A percentile compares a stretch with the other conserved stretches of the same genome.
Conservation (phyloP, 495 filamentous ascomycete genomes). For the Podospora fimiseda region DNA sequence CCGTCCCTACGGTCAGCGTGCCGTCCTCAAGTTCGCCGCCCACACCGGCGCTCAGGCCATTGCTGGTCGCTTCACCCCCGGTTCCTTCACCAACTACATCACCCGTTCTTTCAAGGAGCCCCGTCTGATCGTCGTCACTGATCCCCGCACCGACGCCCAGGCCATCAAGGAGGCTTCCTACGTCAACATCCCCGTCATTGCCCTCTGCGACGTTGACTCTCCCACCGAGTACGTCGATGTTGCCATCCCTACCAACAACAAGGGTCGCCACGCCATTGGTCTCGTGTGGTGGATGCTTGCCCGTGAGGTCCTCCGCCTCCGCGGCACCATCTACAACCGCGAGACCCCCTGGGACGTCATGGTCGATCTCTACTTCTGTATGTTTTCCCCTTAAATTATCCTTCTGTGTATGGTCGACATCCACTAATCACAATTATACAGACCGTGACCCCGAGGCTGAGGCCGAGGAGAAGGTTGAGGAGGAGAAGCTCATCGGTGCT, state of each 20-base stretch:
- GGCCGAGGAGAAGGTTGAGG: constrained; percentile 81
- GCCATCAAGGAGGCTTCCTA: constrained; percentile 99
- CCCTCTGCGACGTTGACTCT: constrained; percentile 97
- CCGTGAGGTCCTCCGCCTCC: constrained; percentile 97
- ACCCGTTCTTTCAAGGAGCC: constrained; percentile 99
- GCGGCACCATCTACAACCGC: constrained; percentile 87
- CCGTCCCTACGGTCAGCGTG: constrained; percentile 98
- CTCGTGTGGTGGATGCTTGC: constrained; percentile 99
- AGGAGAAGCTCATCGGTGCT: constrained; percentile 63
- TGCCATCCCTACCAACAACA: constrained; percentile 99
- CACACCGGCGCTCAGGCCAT: constrained; percentile 98
- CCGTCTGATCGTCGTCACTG: constrained; percentile 97
- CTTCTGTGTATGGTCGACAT: background rate
- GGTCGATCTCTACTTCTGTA: constrained; percentile 98
- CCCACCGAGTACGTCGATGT: constrained; percentile 99
- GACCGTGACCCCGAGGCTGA: constrained; percentile 98
- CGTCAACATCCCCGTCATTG: constrained; percentile 99
- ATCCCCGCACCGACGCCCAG: constrained; percentile 98
- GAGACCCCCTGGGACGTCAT: constrained; percentile 97
- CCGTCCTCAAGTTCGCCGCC: constrained; percentile 96
- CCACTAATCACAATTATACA: constrained; percentile 25
- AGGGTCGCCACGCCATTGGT: constrained; percentile 97
- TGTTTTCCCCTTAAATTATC: constrained; percentile 14
- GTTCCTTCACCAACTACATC: constrained; percentile 99
- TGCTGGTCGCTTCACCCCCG: constrained; percentile 98